Evolutionary conservation across 2,329 filamentous ascomycete genomes (phyloP).

Genomic region (Talaromyces sp.): DNA sequence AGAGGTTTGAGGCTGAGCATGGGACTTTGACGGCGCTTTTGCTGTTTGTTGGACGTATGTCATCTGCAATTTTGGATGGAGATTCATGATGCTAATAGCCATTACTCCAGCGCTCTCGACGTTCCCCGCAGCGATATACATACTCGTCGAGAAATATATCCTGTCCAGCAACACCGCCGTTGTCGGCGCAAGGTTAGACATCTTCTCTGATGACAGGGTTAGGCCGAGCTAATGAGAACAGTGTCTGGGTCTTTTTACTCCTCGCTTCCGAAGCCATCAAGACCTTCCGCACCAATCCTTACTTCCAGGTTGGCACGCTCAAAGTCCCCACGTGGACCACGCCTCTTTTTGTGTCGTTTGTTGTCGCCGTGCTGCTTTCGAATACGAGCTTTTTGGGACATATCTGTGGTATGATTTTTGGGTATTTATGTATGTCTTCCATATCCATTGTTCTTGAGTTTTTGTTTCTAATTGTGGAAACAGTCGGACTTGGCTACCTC

Average conservation of each 20-base stretch:
- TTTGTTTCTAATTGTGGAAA: slow-evolving; percentile 10
- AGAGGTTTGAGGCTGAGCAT: slow-evolving; percentile 89
- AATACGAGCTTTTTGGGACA: slow-evolving; percentile 84
- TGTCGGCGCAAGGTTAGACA: slow-evolving; percentile 73
- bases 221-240: slow-evolving; percentile 39
- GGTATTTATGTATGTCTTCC: slow-evolving; percentile 74
- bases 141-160: slow-evolving; percentile 72
- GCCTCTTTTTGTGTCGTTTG: slow-evolving; percentile 72
- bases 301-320: slow-evolving; percentile 63
- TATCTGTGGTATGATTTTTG: slow-evolving; percentile 75
- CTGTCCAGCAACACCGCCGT: slow-evolving; percentile 70
- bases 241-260: slow-evolving; percentile 89
- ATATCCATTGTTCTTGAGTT: no score
- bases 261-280: slow-evolving; percentile 82
- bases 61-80: not conserved
- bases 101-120: slow-evolving; percentile 66
- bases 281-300: slow-evolving; percentile 77
- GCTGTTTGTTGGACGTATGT: slow-evolving; percentile 87
- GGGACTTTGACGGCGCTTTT: slow-evolving; percentile 85
- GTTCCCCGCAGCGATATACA: slow-evolving; percentile 78
- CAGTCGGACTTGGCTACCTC: slow-evolving; percentile 82
- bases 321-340: slow-evolving; percentile 91
- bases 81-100: not conserved
- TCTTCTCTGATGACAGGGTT: not conserved
- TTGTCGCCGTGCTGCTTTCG: slow-evolving; percentile 74